Percentiles rank a stretch among this genome's conserved stretches.
Evolutionary conservation across 768 basidiomycete genomes (phyloP).

Genomic region (Agaricus sinodeliciosus): DNA sequence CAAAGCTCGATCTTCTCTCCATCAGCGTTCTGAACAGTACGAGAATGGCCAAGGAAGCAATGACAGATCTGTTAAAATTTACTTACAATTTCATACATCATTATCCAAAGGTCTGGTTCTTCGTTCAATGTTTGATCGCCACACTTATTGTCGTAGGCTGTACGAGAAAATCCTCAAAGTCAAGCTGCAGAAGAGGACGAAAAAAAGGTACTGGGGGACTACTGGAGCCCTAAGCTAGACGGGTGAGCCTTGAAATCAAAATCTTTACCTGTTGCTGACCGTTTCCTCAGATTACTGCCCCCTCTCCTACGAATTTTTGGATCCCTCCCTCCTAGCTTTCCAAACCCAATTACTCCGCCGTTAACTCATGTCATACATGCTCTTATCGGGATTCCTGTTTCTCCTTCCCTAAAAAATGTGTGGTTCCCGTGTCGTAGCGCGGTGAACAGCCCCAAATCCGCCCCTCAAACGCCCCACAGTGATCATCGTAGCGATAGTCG

Average conservation of each 20-base stretch:
- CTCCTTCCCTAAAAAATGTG: conserved; percentile 41
- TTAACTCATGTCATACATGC: conserved; percentile 79
- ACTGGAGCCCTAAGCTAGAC: conserved; percentile 70
- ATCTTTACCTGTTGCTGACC: not conserved
- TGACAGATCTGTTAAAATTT: conserved; percentile 80
- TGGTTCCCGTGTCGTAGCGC: conserved; percentile 56
- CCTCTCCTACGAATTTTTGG: conserved; percentile 69
- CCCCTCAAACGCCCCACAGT: conserved; percentile 24
- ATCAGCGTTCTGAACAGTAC: conserved; percentile 41
- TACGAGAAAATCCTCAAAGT: conserved; percentile 36
- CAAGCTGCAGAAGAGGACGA: conserved; percentile 20
- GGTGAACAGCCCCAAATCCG: conserved; percentile 31
- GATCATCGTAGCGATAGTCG: conserved; percentile 29
- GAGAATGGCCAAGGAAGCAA: conserved; percentile 61
- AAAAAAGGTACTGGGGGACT: conserved; percentile 60
- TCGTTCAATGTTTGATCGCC: not conserved
- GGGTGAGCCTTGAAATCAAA: conserved; percentile 38
- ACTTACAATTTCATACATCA: conserved; percentile 75
- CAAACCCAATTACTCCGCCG: conserved; percentile 62
- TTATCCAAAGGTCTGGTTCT: conserved; percentile 63
- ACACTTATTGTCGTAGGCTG: conserved; percentile 24
- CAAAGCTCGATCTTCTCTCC: conserved; percentile 55
- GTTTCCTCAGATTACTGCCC: conserved; percentile 49
- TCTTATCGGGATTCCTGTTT: conserved; percentile 73
- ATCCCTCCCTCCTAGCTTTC: conserved; percentile 52